A percentile compares a stretch with the other conserved stretches of the same genome.
These are phyloP conservation scores for Termitomyces sp. DNA, from an alignment of 768 basidiomycete genomes.

Conservation along the genomic window DNA sequence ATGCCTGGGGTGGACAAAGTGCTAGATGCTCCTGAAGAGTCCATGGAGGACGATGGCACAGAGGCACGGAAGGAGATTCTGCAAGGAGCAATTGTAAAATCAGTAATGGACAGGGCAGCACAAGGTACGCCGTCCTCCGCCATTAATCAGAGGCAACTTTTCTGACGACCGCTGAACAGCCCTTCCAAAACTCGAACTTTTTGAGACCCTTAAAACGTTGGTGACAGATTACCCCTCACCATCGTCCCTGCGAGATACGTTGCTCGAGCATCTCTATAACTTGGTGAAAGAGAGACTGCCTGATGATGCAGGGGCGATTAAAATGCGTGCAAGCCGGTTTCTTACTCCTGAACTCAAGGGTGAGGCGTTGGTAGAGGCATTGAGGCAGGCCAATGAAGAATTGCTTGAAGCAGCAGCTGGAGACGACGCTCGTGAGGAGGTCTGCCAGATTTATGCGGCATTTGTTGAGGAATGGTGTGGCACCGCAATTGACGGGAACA, in stretches of 20 bases:
- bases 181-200: conserved; percentile 36
- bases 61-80: conserved; percentile 64
- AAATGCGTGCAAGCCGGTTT: conserved; percentile 28
- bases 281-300: conserved; percentile 27
- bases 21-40: conserved; percentile 19
- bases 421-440: conserved; percentile 18
- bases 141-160: background rate
- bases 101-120: conserved; percentile 70
- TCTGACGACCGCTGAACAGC: conserved; percentile 22
- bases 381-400: conserved; percentile 35
- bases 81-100: conserved; percentile 74
- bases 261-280: conserved; percentile 37
- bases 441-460: conserved; percentile 34
- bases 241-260: conserved; percentile 25
- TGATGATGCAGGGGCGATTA: conserved; percentile 30
- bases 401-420: conserved; percentile 22
- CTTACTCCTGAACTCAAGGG: conserved; percentile 25
- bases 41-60: conserved; percentile 43
- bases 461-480: conserved; percentile 53
- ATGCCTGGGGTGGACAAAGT: conserved; percentile 17
- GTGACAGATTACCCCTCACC: conserved; percentile 34
- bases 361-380: conserved; percentile 31
- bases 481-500: conserved; percentile 40
- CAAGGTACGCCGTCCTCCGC: conserved; percentile 44
- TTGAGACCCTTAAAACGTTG: conserved; percentile 31